Base-by-base conservation (phyloP, 805 yeast species). In the Saccharomycopsis fodiens region DNA sequence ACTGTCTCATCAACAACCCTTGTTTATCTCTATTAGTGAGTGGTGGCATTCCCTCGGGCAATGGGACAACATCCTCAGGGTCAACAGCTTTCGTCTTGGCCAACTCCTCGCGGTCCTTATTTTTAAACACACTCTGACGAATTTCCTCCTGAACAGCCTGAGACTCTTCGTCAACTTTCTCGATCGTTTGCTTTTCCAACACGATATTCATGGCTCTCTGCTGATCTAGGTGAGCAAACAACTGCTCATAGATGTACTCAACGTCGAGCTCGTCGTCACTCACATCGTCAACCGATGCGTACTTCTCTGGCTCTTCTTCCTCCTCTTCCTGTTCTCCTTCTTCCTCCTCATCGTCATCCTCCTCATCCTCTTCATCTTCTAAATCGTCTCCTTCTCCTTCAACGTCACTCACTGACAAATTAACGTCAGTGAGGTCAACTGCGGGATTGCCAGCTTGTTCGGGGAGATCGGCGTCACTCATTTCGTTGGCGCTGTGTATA, bases 251-350 rank as follows among this genome's bases (percentile, higher is more conserved):
- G 10, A 50, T 30, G 31, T 43, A 50, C 6, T 39, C 34, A 3
- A 50, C 16, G 25, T 50, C 53, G 4, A 32, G 38, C 6, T 45
- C 50, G 20, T 44, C 53, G 34, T 50, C 53, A 31, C 46, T 46
- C 12, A 46, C 44, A 29, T 49, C 52, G 19, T 19, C 15, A 7
- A 15, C 12, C 15, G 36, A 32, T 10, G 5, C 17, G 17, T 15
- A 32, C 20, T 32, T 17, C 15, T 32, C 20, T 10, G 15, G 7
- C 15, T 15, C 17, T 10, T 32, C 36, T 32, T 32, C 20, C 12
- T 32, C 36, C 15, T 32, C 36, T 32, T 32, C 36, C 5, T 15
- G 19, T 7, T 10, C 5, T 10, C 5, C 10, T 25, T 25, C 29
- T 25, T 25, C 29, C 6, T 25, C 10, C 10, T 25, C 29, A 6